Base-by-base conservation (phyloP, 768 basidiomycete genomes). In the Phylloporus arenicola region DNA sequence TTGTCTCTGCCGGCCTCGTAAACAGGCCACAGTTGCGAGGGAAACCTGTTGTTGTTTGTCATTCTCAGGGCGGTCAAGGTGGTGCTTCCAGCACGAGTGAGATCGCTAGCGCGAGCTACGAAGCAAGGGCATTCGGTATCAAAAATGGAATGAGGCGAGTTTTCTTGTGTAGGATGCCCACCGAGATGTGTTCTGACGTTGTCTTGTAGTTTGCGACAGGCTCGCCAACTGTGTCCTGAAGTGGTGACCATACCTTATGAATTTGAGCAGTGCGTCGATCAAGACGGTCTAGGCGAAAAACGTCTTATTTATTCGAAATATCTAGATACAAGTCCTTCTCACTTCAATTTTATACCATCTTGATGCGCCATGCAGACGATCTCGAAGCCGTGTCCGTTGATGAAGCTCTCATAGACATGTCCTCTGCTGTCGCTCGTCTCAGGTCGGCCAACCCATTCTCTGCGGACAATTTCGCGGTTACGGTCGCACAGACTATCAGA, bases 331-430 rank as follows among this genome's bases (percentile, higher is more conserved):
- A 88, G 62, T 72, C 86, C 48, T 73, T 85, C 47, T 93, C 95
- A 0, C 68, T 93, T 45, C 77, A 84, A 33, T 97, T 98, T 65
- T 98, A 99, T 68, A 92, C 88, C 5, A 87, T 96, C 47, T 76
- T 98, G 29, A 89, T 97, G 83, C 72, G 78, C 0, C 83, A 88
- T 61, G 90, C 92, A 20, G 91, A 96, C 59, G 91, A 93, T 57
- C 73, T 98, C 3, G 86, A 97, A 69, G 93, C 94, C 2, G 94
- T 97, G 14, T 95, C 92, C 2, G 89, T 98, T 6, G 96, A 99
- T 53, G 96, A 99, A 64, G 95, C 92, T 0, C 76, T 97, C 20
- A 83, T 98, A 52, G 94, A 97, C 50, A 90, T 94, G 14, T 84
- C 89, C 0, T 76, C 70, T 4, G 72, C 76, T 0, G 77, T 88